Base-by-base conservation (phyloP, 2,329 filamentous ascomycete genomes). In the Penicillium sp. region DNA sequence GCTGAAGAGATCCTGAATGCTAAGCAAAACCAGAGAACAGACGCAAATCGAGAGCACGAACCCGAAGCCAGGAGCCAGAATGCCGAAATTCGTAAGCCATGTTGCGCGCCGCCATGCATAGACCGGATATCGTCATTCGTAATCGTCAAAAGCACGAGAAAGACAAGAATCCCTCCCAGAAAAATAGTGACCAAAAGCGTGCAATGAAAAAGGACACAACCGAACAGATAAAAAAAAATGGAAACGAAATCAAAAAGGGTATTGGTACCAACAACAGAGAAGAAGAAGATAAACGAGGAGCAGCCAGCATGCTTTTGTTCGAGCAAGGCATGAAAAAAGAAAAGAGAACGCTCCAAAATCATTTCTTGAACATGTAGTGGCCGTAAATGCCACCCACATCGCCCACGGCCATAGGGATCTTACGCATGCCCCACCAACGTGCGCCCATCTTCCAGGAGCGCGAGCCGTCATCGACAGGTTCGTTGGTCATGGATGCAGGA, bases 381-480 rank as follows among this genome's bases (percentile, higher is more conserved):
- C 83, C 84, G 71, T 86, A 86, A 70, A 86, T 81, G 3, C 85
- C 85, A 26, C 84, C 84, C 6, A 86, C 84, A 61, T 87, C 84
- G 9, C 83, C 82, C 38, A 82, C 77, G 15, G 81, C 83, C 64
- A 87, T 81, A 2, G 85, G 84, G 28, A 86, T 77, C 74, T 87
- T 95, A 65, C 90, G 85, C 88, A 93, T 93, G 40, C 91, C 91
- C 91, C 91, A 94, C 80, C 88, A 91, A 69, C 87, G 86, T 53
- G 91, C 91, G 35, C 91, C 91, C 89, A 92, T 90, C 81, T 95
- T 95, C 91, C 91, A 95, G 70, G 81, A 79, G 35, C 88, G 82
- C 51, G 80, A 76, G 1, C 87, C 87, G 68, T 88, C 85, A 72
- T 90, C 87, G 1, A 69, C 55, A 33, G 61, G 63, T 58, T 68